Conservation (phyloP, 345 rosid species). For the Lepidium sativum region DNA sequence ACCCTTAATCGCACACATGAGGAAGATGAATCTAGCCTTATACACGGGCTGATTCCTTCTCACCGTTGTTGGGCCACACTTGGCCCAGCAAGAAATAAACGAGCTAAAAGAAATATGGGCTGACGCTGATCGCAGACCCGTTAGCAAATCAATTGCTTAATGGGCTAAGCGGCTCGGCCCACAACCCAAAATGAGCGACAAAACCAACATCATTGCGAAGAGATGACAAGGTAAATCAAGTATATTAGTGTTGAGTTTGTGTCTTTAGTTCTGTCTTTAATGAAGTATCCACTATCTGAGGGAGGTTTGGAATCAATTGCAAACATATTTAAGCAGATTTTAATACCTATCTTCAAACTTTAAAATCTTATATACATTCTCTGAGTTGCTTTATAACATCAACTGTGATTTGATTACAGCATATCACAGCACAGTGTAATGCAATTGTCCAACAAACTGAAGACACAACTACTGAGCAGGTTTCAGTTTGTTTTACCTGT, state of each 20-base stretch:
- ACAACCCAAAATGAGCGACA: too few species aligned
- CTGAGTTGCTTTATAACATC: not conserved
- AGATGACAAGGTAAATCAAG: constrained; percentile 66
- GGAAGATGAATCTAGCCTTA: too few species aligned
- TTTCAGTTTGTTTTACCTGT: constrained; percentile 4
- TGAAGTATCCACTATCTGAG: constrained; percentile 13
- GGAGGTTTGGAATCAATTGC: constrained; percentile 83
- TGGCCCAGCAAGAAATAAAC: too few species aligned
- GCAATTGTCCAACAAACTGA: constrained; percentile 87
- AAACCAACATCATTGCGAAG: constrained; percentile 79
- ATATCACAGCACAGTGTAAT: constrained; percentile 78
- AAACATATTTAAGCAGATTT: constrained; percentile 75
- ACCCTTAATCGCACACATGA: too few species aligned
- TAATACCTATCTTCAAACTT: not conserved
- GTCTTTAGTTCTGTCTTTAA: not conserved
- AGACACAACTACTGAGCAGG: constrained; percentile 80
- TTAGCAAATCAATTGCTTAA: too few species aligned
- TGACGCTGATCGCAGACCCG: too few species aligned
- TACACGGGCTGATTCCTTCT: too few species aligned
- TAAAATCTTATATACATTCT: not conserved
- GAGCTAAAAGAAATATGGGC: too few species aligned
- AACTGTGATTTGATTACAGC: constrained; percentile 36
- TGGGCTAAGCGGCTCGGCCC: too few species aligned
- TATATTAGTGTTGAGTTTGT: not conserved
- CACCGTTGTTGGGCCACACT: too few species aligned